Evolutionary conservation across 2,329 filamentous ascomycete species (phyloP).

Genomic region (Trichoderma oligosporum): DNA sequence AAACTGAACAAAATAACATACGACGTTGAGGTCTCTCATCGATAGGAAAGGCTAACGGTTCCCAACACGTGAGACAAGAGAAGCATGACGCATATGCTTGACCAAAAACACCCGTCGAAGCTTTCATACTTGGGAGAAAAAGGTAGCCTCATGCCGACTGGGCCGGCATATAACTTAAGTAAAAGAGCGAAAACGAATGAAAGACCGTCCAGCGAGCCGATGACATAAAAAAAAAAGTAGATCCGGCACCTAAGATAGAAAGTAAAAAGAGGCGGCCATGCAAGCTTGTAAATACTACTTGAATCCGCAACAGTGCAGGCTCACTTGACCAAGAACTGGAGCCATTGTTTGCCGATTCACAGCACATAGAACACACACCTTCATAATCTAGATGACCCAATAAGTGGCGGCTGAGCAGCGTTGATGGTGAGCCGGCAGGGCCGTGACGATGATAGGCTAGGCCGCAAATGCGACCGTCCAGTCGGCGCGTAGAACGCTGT

Average conservation of each 20-base stretch:
- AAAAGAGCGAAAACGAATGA: constrained; percentile 20
- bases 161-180: constrained; percentile 18
- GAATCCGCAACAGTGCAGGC: constrained; percentile 19
- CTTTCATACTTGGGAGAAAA: constrained; percentile 37
- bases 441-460: constrained; percentile 32
- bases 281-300: constrained; percentile 18
- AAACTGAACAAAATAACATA: constrained; percentile 30
- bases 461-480: constrained; percentile 30
- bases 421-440: constrained; percentile 25
- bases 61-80: constrained; percentile 45
- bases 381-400: constrained; percentile 16
- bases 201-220: constrained; percentile 27
- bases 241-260: constrained; percentile 18
- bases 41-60: constrained; percentile 37
- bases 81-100: constrained; percentile 47
- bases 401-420: constrained; percentile 23
- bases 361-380: constrained; percentile 15
- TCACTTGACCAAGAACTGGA: constrained; percentile 21
- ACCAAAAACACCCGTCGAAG: constrained; percentile 40
- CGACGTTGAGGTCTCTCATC: constrained; percentile 39
- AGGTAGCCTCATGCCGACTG: constrained; percentile 21
- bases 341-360: constrained; percentile 20
- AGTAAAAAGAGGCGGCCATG: constrained; percentile 20
- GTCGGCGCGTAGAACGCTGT: constrained; percentile 35
- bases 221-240: constrained; percentile 17